A percentile compares a stretch with the other conserved stretches of the same genome.
Evolutionary conservation across 495 filamentous ascomycete species (phyloP).

Genomic region (Hyaloscypha hepaticicola): DNA sequence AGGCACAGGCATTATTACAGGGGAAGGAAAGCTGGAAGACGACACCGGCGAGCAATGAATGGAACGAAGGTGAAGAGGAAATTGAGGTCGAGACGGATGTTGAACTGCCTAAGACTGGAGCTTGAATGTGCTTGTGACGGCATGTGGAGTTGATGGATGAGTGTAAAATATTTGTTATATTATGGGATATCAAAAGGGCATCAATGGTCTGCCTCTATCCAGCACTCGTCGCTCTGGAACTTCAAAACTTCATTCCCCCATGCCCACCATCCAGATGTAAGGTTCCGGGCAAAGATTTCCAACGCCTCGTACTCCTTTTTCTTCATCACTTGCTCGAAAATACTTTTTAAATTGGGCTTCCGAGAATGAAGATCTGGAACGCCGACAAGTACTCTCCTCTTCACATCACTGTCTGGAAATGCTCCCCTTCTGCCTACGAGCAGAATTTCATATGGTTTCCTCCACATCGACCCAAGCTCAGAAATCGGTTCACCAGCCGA

Average conservation of each 20-base stretch:
- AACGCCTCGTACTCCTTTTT: constrained; percentile 57
- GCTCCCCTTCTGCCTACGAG: constrained; percentile 56
- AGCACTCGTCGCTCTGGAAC: constrained; percentile 71
- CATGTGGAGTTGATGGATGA: constrained; percentile 1
- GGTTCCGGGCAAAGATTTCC: constrained; percentile 85
- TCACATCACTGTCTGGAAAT: constrained; percentile 6
- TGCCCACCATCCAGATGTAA: constrained; percentile 85
- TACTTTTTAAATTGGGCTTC: constrained; percentile 62
- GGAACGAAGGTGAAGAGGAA: constrained; percentile 26
- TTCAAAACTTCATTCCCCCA: constrained; percentile 86
- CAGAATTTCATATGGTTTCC: constrained; percentile 85
- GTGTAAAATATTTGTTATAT: constrained; percentile 12
- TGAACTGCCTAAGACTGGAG: constrained; percentile 18
- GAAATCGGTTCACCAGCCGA: constrained; percentile 65
- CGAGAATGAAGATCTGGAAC: constrained; percentile 91
- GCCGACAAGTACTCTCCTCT: constrained; percentile 52
- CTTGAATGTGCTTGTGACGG: not conserved
- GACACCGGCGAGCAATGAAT: constrained; percentile 29
- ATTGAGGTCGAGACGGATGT: constrained; percentile 28
- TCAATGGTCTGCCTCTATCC: constrained; percentile 43
- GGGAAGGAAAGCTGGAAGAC: constrained; percentile 40
- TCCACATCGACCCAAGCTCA: constrained; percentile 65
- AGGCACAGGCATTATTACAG: constrained; percentile 58
- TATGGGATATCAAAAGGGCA: not conserved
- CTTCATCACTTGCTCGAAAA: constrained; percentile 48